These are phyloP conservation scores for Neurospora tetraspora DNA, from an alignment of 495 filamentous ascomycete genomes.

Conservation along the genomic window DNA sequence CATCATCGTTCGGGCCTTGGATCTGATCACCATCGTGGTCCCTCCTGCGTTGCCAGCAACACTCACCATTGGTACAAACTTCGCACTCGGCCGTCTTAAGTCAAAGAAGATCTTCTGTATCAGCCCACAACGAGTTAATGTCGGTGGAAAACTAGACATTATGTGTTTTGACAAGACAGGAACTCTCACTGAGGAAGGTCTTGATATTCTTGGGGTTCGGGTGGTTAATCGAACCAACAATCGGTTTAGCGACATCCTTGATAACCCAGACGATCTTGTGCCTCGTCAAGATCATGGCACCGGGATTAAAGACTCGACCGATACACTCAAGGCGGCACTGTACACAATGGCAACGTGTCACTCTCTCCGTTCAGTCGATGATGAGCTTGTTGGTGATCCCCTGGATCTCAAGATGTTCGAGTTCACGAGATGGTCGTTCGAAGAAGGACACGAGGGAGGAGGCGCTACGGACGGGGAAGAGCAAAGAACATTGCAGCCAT, in stretches of 20 bases:
- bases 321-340: constrained; percentile 58
- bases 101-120: constrained; percentile 92
- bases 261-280: constrained; percentile 41
- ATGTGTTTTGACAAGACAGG: constrained; percentile 99
- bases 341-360: constrained; percentile 98
- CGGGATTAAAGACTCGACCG: constrained; percentile 48
- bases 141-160: constrained; percentile 89
- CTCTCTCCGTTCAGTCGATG: constrained; percentile 76
- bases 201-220: constrained; percentile 86
- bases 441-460: constrained; percentile 64
- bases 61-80: constrained; percentile 91
- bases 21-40: constrained; percentile 96
- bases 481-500: constrained; percentile 59
- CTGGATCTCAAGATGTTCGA: constrained; percentile 98
- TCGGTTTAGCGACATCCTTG: constrained; percentile 39
- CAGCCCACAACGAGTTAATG: constrained; percentile 90
- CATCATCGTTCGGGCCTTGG: constrained; percentile 83
- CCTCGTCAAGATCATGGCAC: constrained; percentile 42
- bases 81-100: constrained; percentile 79
- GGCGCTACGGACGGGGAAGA: constrained; percentile 52
- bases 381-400: constrained; percentile 84
- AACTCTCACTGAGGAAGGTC: constrained; percentile 91
- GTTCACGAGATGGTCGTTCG: constrained; percentile 87
- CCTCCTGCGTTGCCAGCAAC: constrained; percentile 96
- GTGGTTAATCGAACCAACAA: constrained; percentile 56